Evolutionary conservation across 2,329 filamentous ascomycete species (phyloP).

Genomic region (Podosphaera aphanis): DNA sequence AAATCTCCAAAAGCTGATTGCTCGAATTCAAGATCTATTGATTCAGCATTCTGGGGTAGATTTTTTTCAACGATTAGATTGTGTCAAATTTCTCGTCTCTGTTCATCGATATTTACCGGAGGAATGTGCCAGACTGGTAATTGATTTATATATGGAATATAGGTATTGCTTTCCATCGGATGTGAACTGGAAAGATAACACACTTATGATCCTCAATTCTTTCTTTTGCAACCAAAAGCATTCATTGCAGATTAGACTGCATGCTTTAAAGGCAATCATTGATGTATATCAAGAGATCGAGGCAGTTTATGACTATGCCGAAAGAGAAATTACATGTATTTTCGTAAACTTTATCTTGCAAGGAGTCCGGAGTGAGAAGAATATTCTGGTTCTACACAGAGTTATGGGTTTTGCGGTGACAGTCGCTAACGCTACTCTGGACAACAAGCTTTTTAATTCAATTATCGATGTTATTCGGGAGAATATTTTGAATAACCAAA

Average conservation of each 20-base stretch:
- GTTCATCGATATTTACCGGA: slow-evolving; percentile 40
- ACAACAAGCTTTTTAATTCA: slow-evolving; percentile 32
- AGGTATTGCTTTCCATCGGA: slow-evolving; percentile 51
- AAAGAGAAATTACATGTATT: slow-evolving; percentile 30
- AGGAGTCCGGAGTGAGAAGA: slow-evolving; percentile 36
- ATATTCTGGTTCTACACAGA: slow-evolving; percentile 39
- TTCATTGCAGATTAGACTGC: slow-evolving; percentile 36
- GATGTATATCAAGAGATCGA: slow-evolving; percentile 25
- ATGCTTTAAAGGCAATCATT: slow-evolving; percentile 34
- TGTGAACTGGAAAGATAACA: slow-evolving; percentile 40
- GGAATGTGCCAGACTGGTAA: slow-evolving; percentile 35
- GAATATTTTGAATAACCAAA: slow-evolving; percentile 25
- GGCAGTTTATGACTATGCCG: slow-evolving; percentile 29
- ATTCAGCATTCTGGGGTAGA: slow-evolving; percentile 22
- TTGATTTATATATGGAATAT: slow-evolving; percentile 45
- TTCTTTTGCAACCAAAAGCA: slow-evolving; percentile 40
- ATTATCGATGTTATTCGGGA: slow-evolving; percentile 28
- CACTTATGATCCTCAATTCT: slow-evolving; percentile 32
- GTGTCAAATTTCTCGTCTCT: slow-evolving; percentile 41
- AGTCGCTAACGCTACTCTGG: slow-evolving; percentile 32
- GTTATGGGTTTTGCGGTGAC: slow-evolving; percentile 40
- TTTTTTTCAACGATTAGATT: slow-evolving; percentile 39
- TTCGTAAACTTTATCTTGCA: slow-evolving; percentile 38
- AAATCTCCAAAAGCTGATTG: slow-evolving; percentile 13
- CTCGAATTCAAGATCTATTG: slow-evolving; percentile 14